A percentile compares a stretch with the other conserved stretches of the same genome.
Evolutionary conservation across 768 basidiomycete species (phyloP).

Genomic region (Plicaturopsis crispa): DNA sequence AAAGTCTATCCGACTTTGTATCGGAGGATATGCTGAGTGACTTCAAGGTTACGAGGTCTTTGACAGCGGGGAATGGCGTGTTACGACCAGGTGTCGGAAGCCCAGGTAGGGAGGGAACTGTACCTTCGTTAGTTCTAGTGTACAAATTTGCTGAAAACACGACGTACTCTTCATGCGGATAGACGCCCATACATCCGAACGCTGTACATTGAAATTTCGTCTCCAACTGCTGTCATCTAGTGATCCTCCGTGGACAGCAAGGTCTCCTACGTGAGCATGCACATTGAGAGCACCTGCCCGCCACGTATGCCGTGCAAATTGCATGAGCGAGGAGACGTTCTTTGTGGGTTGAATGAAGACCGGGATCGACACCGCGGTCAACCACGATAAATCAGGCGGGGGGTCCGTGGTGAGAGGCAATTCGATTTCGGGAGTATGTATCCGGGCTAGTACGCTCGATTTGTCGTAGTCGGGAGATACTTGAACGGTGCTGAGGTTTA

Average conservation of each 20-base stretch:
- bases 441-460: conserved; percentile 32
- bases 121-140: conserved; percentile 6
- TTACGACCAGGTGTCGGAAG: conserved; percentile 51
- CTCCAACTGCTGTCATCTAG: conserved; percentile 41
- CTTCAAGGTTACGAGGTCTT: conserved; percentile 52
- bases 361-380: conserved; percentile 43
- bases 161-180: conserved; percentile 50
- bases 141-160: conserved; percentile 1
- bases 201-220: conserved; percentile 25
- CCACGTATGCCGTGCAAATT: conserved; percentile 58
- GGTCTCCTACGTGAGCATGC: conserved; percentile 31
- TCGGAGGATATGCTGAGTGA: conserved; percentile 36
- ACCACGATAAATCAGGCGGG: conserved; percentile 46
- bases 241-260: conserved; percentile 44
- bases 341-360: conserved; percentile 46
- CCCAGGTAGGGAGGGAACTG: conserved; percentile 62
- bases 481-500: conserved; percentile 43
- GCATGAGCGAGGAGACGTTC: conserved; percentile 37
- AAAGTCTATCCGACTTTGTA: conserved; percentile 24
- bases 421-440: conserved; percentile 43
- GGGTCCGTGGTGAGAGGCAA: conserved; percentile 50
- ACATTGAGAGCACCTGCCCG: conserved; percentile 38
- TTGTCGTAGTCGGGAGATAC: conserved; percentile 37
- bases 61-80: conserved; percentile 44
- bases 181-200: conserved; percentile 36